Base-by-base conservation (phyloP, 2,329 filamentous ascomycete species). In the Ophiocordyceps camponoti-leonardi region DNA sequence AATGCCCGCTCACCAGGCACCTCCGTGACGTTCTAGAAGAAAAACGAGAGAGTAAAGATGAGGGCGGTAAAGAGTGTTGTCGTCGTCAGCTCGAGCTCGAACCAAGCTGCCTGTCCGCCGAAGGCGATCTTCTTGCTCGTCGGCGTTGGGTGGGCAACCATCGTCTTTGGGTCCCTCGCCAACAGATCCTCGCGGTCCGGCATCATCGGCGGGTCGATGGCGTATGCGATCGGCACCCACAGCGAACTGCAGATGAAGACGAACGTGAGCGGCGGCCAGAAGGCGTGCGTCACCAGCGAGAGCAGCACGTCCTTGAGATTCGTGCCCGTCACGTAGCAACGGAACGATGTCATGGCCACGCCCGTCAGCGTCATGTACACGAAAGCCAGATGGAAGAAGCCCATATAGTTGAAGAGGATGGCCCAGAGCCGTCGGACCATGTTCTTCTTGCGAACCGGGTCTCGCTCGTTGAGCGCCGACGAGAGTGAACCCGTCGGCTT, bases 251-350 rank as follows among this genome's bases (percentile, higher is more conserved):
- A 69, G 43, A 72, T 66, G 53, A 73, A 71, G 41, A 77, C 52
- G 60, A 75, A 78, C 0, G 73, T 71, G 41, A 78, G 53, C 0
- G 76, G 76, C 6, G 75, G 75, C 76, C 76, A 80, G 60, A 72
- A 73, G 13, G 73, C 73, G 54, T 79, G 74, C 0, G 74, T 77
- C 39, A 80, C 55, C 4, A 81, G 61, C 51, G 67, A 68, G 43
- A 71, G 54, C 16, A 77, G 60, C n/a, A 67, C 58, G 11, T 64
- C 61, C 49, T 59, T 59, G 31, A 61, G 57, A 5, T 57, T 54
- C 19, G 60, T 53, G 22, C 67, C 56, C 16, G 61, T 53, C 33
- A 61, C 55, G 51, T 72, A 67, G 56, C 67, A 72, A 47, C 69
- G 68, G 58, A 69, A 75, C 6, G 66, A 67, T 2, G 68, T 71